Evolutionary conservation across 129 eudicot species (phyloP).

Genomic region (Artemisia tridentata): DNA sequence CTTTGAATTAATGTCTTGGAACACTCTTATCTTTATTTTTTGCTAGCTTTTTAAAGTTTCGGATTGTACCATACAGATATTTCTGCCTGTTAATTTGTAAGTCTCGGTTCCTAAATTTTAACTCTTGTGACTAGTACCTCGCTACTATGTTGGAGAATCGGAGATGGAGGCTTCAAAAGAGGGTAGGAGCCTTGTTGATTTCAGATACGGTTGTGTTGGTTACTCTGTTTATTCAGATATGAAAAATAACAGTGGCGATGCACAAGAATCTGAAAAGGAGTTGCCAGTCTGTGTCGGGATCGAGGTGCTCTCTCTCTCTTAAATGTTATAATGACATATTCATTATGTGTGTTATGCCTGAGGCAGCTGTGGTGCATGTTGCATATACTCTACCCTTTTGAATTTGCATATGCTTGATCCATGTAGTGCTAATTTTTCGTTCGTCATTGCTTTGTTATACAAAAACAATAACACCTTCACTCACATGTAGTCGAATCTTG

Average conservation of each 20-base stretch:
- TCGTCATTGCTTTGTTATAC: not conserved
- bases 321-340: too few relatives aligned
- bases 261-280: conserved; percentile 48
- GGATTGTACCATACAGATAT: not conserved
- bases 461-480: not conserved
- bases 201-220: conserved; percentile 84
- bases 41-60: too few relatives aligned
- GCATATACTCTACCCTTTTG: too few relatives aligned
- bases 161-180: conserved; percentile 82
- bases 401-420: too few relatives aligned
- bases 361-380: too few relatives aligned
- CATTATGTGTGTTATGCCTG: too few relatives aligned
- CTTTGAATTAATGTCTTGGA: too few relatives aligned
- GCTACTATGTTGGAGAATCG: conserved; percentile 71
- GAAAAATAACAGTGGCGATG: conserved; percentile 39
- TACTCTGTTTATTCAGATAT: conserved; percentile 78
- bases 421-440: not conserved
- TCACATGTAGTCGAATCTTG: conserved; percentile 3
- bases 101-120: conserved; percentile 18
- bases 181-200: conserved; percentile 76
- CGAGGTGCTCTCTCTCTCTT: conserved; percentile 53
- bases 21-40: too few relatives aligned
- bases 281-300: conserved; percentile 86
- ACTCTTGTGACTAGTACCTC: conserved; percentile 56
- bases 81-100: not conserved